These are phyloP conservation scores for Dionaea muscipula DNA, from an alignment of 179 eudicot species.

Conservation along the genomic window DNA sequence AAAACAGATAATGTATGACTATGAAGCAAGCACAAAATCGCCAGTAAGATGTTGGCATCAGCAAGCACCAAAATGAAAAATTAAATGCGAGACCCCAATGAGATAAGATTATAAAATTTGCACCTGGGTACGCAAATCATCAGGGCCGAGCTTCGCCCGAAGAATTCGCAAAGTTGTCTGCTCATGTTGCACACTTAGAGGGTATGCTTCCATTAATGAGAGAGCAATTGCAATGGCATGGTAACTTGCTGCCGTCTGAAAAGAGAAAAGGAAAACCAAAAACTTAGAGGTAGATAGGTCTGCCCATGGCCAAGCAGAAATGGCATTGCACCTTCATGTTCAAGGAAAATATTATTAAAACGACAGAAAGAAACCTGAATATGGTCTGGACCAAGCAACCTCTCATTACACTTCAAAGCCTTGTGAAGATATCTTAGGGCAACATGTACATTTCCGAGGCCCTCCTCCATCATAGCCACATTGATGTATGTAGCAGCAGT, in stretches of 20 bases:
- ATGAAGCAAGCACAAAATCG: no score
- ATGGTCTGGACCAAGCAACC: constrained; percentile 95
- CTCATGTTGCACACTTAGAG: constrained; percentile 97
- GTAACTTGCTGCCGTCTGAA: constrained; percentile 98
- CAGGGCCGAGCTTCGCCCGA: constrained; percentile 94
- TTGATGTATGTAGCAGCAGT: constrained; percentile 98
- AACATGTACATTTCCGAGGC: constrained; percentile 95
- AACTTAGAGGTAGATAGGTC: no score
- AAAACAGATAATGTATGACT: no score
- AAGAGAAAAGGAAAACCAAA: constrained; percentile 6
- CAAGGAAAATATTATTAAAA: background rate
- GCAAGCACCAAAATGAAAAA: background rate
- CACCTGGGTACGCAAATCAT: constrained; percentile 99
- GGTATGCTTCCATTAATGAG: constrained; percentile 99
- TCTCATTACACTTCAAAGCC: constrained; percentile 96
- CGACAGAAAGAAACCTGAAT: constrained; percentile 58
- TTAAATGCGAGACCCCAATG: background rate
- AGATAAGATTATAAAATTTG: background rate
- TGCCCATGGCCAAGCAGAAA: no score
- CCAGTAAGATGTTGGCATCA: background rate
- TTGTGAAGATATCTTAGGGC: constrained; percentile 98
- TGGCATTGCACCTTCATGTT: background rate
- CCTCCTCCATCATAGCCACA: constrained; percentile 99
- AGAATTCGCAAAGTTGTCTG: constrained; percentile 96
- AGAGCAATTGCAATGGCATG: constrained; percentile 99